Base-by-base conservation (phyloP, 495 filamentous ascomycete species). In the Daldinia vernicosa region DNA sequence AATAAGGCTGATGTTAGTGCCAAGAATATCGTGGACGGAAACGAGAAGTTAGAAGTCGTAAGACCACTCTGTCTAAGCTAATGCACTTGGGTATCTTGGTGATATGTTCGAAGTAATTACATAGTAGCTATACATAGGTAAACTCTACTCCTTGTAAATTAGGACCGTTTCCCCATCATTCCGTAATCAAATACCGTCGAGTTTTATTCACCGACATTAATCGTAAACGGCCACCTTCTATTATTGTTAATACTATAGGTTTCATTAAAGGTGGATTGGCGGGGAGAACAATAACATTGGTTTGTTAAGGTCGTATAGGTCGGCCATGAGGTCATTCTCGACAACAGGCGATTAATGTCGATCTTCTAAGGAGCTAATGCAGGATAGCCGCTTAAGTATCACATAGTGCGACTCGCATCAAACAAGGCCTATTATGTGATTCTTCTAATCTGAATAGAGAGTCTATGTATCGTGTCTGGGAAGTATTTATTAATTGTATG, bases 291-390 rank as follows among this genome's bases (percentile, higher is more conserved):
- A 59, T 56, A 19, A 35, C 47, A 70, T 60, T 55, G 39, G 61
- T 33, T 22, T 37, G n/a, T 59, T 52, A 26, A 59, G 35, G 43
- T 40, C 30, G 19, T 52, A 52, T 40, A 15, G 33, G 27, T 53
- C 32, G 26, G 17, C 26, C 37, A 65, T 70, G 67, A 70, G 47
- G 47, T 70, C 60, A 69, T 69, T 52, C 7, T n/a, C n/a, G 14
- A 53, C 24, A 53, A 39, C 33, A 52, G 65, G 24, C 6, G 35
- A 67, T 67, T 24, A 15, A 61, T 17, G 65, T 27, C 37, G 57
- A 67, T 67, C 65, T 55, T 6, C 7, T 47, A 7, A 28, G 40
- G 43, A 53, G 26, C 50, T 53, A 53, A 27, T 30, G 50, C 2
- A 28, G 50, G 50, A 30, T 53, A 53, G 50, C 24, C 14, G 50